phyloP scores from a whole-genome alignment of 805 yeast genomes.

The Yarrowia sp. region DNA sequence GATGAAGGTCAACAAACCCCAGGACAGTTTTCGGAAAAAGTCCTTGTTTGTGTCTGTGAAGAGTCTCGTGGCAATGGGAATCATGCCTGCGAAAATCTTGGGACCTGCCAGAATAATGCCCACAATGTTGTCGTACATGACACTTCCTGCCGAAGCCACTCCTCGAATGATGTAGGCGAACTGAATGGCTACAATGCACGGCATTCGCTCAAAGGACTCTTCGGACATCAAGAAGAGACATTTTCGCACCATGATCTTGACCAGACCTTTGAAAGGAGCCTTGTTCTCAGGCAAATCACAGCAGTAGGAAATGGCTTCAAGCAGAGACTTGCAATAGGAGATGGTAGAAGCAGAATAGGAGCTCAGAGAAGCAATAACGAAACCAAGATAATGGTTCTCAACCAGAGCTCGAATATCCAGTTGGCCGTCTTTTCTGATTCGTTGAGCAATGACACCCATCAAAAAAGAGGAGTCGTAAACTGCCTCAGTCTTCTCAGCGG shows the following conservation, averaged over 20 bases:
- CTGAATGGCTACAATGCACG: constrained; percentile 62
- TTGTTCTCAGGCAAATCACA: constrained; percentile 48
- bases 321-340: constrained; percentile 50
- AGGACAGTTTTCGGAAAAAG: constrained; percentile 62
- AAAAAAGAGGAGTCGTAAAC: constrained; percentile 17
- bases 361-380: not conserved
- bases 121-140: constrained; percentile 71
- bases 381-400: constrained; percentile 16
- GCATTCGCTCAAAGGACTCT: constrained; percentile 42
- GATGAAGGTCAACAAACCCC: constrained; percentile 65
- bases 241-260: constrained; percentile 39
- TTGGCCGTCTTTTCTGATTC: constrained; percentile 7
- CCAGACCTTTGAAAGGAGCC: constrained; percentile 42
- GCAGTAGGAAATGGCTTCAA: constrained; percentile 53
- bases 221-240: constrained; percentile 25
- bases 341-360: not conserved
- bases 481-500: not conserved
- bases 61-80: constrained; percentile 55
- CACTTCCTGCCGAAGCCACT: constrained; percentile 72
- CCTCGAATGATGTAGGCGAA: constrained; percentile 65
- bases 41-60: constrained; percentile 53
- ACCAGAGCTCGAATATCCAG: constrained; percentile 24
- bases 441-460: constrained; percentile 17
- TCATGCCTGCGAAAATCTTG: constrained; percentile 47
- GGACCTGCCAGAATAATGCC: constrained; percentile 71